Conservation (phyloP, 1,139 yeast genomes). For the Tardiomyces blankii region DNA sequence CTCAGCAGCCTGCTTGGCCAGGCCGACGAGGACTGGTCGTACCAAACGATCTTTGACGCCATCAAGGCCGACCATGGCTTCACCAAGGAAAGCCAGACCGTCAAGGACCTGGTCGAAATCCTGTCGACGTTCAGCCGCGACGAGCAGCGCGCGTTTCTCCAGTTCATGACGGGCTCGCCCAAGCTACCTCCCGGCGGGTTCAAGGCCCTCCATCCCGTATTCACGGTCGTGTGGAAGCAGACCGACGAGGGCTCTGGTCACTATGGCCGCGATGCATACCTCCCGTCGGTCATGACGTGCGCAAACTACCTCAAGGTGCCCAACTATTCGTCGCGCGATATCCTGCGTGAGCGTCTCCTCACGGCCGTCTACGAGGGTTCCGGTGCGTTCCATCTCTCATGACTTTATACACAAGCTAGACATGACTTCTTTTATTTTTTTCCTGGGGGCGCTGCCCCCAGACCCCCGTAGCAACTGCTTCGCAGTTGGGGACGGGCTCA, state of each 20-base stretch:
- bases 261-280: constrained; percentile 58
- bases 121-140: constrained; percentile 41
- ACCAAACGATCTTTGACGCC: constrained; percentile 39
- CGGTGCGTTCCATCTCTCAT: constrained; percentile 76
- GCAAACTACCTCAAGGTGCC: constrained; percentile 91
- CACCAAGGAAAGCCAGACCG: constrained; percentile 53
- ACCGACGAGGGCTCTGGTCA: constrained; percentile 46
- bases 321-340: constrained; percentile 51
- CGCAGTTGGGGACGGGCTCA: too few relatives aligned
- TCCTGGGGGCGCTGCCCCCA: too few relatives aligned
- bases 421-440: too few relatives aligned
- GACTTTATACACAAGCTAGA: not conserved
- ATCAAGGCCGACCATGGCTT: constrained; percentile 90
- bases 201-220: constrained; percentile 65
- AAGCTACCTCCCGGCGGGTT: constrained; percentile 92
- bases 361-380: constrained; percentile 85
- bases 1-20: constrained; percentile 60
- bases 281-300: constrained; percentile 98
- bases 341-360: constrained; percentile 45
- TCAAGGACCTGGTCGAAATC: constrained; percentile 48
- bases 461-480: too few relatives aligned
- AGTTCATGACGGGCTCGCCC: constrained; percentile 90
- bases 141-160: constrained; percentile 66
- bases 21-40: constrained; percentile 82
- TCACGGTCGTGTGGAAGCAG: constrained; percentile 74